Evolutionary conservation across 169 alveolate species (phyloP).

Genomic region (Eimeria necatrix): DNA sequence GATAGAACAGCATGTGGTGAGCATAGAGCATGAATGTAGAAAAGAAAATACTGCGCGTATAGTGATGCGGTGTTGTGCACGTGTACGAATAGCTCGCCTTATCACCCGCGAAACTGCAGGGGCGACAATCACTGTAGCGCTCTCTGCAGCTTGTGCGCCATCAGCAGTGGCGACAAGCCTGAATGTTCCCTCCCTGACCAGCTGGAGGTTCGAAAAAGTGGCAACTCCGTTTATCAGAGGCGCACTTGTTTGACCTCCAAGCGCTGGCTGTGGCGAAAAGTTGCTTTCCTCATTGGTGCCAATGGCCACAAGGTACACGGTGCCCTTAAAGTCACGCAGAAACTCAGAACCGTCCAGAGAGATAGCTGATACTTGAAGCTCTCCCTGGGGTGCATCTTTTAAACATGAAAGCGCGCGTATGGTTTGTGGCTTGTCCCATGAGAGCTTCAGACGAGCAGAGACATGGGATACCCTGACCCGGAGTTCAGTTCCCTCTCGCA

Average conservation of each 20-base stretch:
- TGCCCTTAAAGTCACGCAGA: slow-evolving; percentile 9
- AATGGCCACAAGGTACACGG: slow-evolving; percentile 53
- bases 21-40: no score
- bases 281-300: not conserved
- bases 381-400: slow-evolving; percentile 15
- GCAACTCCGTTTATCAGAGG: slow-evolving; percentile 34
- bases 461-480: slow-evolving; percentile 41
- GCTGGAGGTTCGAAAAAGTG: slow-evolving; percentile 19
- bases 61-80: no score
- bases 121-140: slow-evolving; percentile 19
- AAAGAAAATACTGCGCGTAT: no score
- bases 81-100: not conserved
- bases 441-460: slow-evolving; percentile 5
- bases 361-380: slow-evolving; percentile 47
- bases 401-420: not conserved
- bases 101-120: slow-evolving; percentile 16
- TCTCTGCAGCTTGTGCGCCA: slow-evolving; percentile 74
- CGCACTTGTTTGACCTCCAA: slow-evolving; percentile 52
- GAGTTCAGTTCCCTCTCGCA: not conserved
- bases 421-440: slow-evolving; percentile 47
- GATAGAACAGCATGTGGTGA: no score
- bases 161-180: slow-evolving; percentile 61
- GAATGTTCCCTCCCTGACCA: slow-evolving; percentile 42
- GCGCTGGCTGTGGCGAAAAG: not conserved
- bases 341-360: slow-evolving; percentile 41